Evolutionary conservation across 2,329 filamentous ascomycete species (phyloP).

Genomic region (Cordyceps militaris): DNA sequence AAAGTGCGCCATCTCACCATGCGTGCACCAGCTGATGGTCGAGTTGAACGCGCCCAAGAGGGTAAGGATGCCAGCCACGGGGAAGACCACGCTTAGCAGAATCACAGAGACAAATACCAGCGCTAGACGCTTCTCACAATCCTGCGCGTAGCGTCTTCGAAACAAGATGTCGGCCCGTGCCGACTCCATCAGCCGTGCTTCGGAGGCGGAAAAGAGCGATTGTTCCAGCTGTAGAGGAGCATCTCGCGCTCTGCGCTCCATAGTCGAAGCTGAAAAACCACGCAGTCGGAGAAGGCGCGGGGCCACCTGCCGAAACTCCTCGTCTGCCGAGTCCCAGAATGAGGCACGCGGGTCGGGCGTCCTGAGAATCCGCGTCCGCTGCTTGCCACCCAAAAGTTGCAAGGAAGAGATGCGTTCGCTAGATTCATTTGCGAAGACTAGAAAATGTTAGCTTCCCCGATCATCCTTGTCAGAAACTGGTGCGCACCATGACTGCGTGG

Average conservation of each 20-base stretch:
- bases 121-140: slow-evolving; percentile 25
- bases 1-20: slow-evolving; percentile 36
- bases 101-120: slow-evolving; percentile 34
- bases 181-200: slow-evolving; percentile 25
- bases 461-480: accelerated
- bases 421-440: slow-evolving; percentile 1
- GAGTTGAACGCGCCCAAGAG: slow-evolving; percentile 38
- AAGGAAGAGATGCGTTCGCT: slow-evolving; percentile 8
- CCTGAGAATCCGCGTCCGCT: background rate
- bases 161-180: slow-evolving; percentile 25
- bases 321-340: slow-evolving; percentile 9
- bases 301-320: slow-evolving; percentile 13
- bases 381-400: slow-evolving; percentile 1
- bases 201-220: slow-evolving; percentile 23
- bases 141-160: slow-evolving; percentile 22
- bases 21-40: slow-evolving; percentile 41
- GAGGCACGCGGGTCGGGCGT: slow-evolving; percentile 5
- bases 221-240: slow-evolving; percentile 11
- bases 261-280: slow-evolving; percentile 21
- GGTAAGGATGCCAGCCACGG: slow-evolving; percentile 39
- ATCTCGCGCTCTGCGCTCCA: slow-evolving; percentile 13
- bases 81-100: slow-evolving; percentile 34
- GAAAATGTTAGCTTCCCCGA: background rate
- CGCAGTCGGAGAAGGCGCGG: slow-evolving; percentile 18
- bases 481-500: background rate